Conservation (phyloP, 2,329 filamentous ascomycete species). For the Alternaria sp. region DNA sequence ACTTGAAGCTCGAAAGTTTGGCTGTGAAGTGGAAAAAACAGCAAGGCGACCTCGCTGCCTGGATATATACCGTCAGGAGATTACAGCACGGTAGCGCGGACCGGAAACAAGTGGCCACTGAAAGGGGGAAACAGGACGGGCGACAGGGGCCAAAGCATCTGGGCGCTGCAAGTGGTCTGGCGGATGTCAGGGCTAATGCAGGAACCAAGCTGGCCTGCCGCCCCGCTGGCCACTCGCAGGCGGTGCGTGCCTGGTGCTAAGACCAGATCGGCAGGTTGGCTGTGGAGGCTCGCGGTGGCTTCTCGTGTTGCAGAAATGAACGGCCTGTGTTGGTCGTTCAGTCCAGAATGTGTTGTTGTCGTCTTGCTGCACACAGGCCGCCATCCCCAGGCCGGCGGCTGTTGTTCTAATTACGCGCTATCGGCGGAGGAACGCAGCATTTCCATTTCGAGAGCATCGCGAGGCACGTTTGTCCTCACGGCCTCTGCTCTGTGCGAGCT, state of each 20-base stretch:
- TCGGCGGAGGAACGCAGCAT: conserved; percentile 15
- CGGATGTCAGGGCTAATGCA: conserved; percentile 43
- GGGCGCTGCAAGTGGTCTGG: conserved; percentile 38
- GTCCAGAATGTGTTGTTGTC: conserved; percentile 29
- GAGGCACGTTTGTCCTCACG: conserved; percentile 1
- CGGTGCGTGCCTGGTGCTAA: conserved; percentile 35
- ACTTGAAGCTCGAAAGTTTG: conserved; percentile 47
- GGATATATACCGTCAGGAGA: conserved; percentile 49
- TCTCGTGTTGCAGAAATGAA: conserved; percentile 45
- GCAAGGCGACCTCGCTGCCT: conserved; percentile 21
- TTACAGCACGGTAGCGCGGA: conserved; percentile 45
- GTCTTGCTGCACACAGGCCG: conserved; percentile 18
- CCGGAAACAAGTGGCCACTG: conserved; percentile 42
- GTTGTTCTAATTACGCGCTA: conserved; percentile 22
- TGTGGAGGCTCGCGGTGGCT: conserved; percentile 32
- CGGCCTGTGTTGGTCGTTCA: conserved; percentile 25
- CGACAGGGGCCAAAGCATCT: conserved; percentile 34
- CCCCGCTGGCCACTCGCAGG: conserved; percentile 32
- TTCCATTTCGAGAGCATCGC: conserved; percentile 8
- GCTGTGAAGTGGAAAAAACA: conserved; percentile 44
- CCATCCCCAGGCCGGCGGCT: conserved; percentile 29
- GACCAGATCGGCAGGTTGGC: conserved; percentile 34
- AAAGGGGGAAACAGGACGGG: conserved; percentile 36
- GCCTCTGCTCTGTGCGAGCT: conserved; percentile 11
- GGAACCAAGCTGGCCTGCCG: conserved; percentile 41